These are phyloP conservation scores for Trametes maxima DNA, from an alignment of 768 basidiomycete genomes.

Conservation along the genomic window DNA sequence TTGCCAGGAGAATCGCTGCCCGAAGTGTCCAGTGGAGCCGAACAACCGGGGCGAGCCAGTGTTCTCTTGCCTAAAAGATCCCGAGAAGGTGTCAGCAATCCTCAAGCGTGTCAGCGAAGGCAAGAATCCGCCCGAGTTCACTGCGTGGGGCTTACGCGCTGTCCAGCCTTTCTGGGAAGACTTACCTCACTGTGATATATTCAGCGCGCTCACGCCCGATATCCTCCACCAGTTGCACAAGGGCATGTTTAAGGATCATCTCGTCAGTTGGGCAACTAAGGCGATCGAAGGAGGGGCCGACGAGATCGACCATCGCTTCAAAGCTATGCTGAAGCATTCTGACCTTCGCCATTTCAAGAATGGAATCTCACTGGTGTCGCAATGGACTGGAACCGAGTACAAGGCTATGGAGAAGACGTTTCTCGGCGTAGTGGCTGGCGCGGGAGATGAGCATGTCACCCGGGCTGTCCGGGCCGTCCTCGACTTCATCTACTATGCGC, in stretches of 20 bases:
- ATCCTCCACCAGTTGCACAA: slow-evolving; percentile 24
- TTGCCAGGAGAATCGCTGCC: slow-evolving; percentile 30
- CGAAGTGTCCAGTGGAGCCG: slow-evolving; percentile 30
- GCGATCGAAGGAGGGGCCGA: slow-evolving; percentile 17
- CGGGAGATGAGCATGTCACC: slow-evolving; percentile 16
- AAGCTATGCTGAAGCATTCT: slow-evolving; percentile 34
- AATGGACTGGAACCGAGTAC: no score
- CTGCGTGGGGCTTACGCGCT: slow-evolving; percentile 15
- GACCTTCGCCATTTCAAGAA: no score
- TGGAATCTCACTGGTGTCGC: no score
- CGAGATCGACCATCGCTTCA: slow-evolving; percentile 42
- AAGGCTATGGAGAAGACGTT: no score
- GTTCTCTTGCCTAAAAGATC: slow-evolving; percentile 9
- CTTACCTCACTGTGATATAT: slow-evolving; percentile 5
- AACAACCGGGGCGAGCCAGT: slow-evolving; percentile 24
- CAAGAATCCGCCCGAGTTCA: slow-evolving; percentile 12
- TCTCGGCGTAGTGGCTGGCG: no score
- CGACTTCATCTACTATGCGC: slow-evolving; percentile 35
- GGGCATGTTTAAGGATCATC: slow-evolving; percentile 39
- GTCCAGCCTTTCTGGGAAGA: slow-evolving; percentile 42
- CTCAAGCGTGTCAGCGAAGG: neutral
- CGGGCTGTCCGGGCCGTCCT: slow-evolving; percentile 29
- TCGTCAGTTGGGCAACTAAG: slow-evolving; percentile 30
- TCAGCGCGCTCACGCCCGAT: slow-evolving; percentile 40
- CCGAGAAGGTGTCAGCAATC: neutral